phyloP scores from a whole-genome alignment of 2,329 filamentous ascomycete species.

The Alternaria incomplexa region DNA sequence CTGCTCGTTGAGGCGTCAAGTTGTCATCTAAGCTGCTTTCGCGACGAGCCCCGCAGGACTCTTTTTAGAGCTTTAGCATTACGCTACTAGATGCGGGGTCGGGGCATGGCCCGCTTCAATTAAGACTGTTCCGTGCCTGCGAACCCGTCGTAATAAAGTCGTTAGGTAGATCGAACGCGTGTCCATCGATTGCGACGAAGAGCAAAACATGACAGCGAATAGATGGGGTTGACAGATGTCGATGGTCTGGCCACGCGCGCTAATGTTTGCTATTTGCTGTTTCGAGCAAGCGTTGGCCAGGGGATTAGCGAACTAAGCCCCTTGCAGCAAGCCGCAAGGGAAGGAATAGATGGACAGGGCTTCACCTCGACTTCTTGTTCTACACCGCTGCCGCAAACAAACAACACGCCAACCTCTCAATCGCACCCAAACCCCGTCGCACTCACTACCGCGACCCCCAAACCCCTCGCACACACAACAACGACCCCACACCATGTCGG shows the following conservation, averaged over 20 bases:
- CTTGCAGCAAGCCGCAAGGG: slow-evolving; percentile 6
- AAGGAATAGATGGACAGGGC: slow-evolving; percentile 21
- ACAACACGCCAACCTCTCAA: slow-evolving; percentile 18
- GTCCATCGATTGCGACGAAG: not conserved
- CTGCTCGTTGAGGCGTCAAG: not conserved
- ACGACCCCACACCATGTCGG: slow-evolving; percentile 34
- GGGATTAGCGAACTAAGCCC: slow-evolving; percentile 4
- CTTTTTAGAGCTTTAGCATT: not conserved
- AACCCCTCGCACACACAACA: slow-evolving; percentile 4
- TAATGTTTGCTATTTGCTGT: slow-evolving; percentile 22
- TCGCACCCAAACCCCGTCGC: slow-evolving; percentile 8
- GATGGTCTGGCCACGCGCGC: slow-evolving; percentile 5
- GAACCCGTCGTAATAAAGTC: not conserved
- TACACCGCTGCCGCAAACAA: slow-evolving; percentile 30
- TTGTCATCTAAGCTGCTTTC: not conserved
- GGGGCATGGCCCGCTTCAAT: not conserved
- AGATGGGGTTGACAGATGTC: not conserved
- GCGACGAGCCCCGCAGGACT: not conserved
- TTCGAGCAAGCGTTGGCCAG: slow-evolving; percentile 15
- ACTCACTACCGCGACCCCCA: slow-evolving; percentile 3
- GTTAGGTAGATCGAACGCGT: not conserved
- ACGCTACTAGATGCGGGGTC: not conserved
- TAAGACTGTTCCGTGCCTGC: not conserved
- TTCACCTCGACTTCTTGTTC: slow-evolving; percentile 29
- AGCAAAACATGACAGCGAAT: not conserved